Base-by-base conservation (phyloP, 768 basidiomycete genomes). In the Boletus vinaceobasis region DNA sequence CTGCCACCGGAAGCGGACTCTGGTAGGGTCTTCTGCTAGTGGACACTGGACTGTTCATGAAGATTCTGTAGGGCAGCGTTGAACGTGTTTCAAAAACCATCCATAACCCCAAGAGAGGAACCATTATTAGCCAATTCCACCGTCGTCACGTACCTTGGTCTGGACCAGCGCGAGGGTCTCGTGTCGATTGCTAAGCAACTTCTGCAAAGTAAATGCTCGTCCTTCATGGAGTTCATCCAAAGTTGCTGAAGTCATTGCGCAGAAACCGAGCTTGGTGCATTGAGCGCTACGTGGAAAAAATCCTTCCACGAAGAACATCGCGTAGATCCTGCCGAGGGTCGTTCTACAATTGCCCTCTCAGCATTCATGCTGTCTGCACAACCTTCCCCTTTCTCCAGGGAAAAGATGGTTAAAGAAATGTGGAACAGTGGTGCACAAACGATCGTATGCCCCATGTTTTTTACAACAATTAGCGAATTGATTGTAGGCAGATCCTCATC, bases 391-490 rank as follows among this genome's bases (percentile, higher is more conserved):
- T 61, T 84, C 17, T 79, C 83, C 9, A 79, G 87, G 56, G 87
- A 84, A 71, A 73, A 77, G 2, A 65, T 93, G 43, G 77, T 95
- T 27, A 84, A 86, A 64, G 84, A 90, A 62, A 89, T 98, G 79
- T 98, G 94, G 94, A 80, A 89, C 43, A 92, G 91, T 62, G 93
- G 91, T 42, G 93, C 93, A 21, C 83, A 88, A 64, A 81, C 84
- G 23, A 84, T 97, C 45, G 90, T 94, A 61, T 53, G 45, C 47
- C 5, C 13, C 39, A 47, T 37, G 27, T 36, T 52, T 15, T 17
- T 15, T 14, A 17, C 15, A 48, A 29, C n/a, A 43, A 56, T 19
- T 17, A 52, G 49, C 51, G 29, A 48, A 40, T 48, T 59, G 33
- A 68, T 59, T 35, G 21, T 58, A 56, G 43, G 35, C 60, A 93